Evolutionary conservation across 176 grass and related monocot species (phyloP), one percentile per base, ranked within the genome.

Genomic region (Carex myosuroides): DNA sequence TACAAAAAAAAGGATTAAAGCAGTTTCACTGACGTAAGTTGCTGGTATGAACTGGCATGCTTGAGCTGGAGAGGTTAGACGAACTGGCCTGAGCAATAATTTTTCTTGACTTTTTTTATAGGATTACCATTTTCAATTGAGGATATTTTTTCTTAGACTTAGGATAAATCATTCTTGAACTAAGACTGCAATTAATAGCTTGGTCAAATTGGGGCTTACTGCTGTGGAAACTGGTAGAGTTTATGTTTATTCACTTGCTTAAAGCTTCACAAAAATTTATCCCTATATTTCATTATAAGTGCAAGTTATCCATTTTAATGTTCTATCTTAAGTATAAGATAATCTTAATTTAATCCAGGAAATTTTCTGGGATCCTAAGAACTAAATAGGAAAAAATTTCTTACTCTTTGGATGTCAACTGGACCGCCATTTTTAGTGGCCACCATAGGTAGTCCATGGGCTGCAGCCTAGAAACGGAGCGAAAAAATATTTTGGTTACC

Each of bases 391-490:
- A 68, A 14, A 72, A 13, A 7, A 20, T 79, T 80, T 53, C 64
- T 95, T 88, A 98, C 96, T 80, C 84, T 88, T 30, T 79, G 90
- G 65, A 98, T 98, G 83, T 98, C 96, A 41, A 98, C 96, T 0
- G 96, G 96, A 54, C 96, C 96, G 13, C 96, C 96, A 59, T 98
- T 98, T 89, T 93, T 93, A 60, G 96, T 98, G 60, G 96, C 96
- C n/a, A 98, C 96, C 48, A 90, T 98, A 13, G 96, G 96, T n/a
- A 98, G 91, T 1, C 96, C 96, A 60, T 98, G 96, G 3, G 96
- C 96, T 1, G 96, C 93, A 44, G 96, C 96, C 95, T 98, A 84
- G 67, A 85, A 39, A 60, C 5, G 60, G 74, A 84, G 10, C 42
- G 17, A 42, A 30, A 74, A 33, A 60, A 53, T 32, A 71, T 66